These are phyloP conservation scores for Nakazawaea ernobii DNA, from an alignment of 805 yeast genomes.

Conservation along the genomic window DNA sequence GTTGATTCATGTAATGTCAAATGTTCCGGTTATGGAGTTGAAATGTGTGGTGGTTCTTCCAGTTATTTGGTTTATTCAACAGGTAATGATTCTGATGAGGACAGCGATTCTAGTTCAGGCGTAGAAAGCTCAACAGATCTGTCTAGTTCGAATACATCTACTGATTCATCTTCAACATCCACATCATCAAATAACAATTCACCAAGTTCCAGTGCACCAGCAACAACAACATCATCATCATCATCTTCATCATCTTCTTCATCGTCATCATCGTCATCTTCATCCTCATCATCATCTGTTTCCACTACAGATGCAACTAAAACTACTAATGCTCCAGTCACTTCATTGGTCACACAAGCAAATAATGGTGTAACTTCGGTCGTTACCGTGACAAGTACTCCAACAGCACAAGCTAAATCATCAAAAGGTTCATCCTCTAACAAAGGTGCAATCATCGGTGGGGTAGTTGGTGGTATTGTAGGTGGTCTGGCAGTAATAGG, in stretches of 20 bases:
- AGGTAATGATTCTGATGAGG: constrained; percentile 16
- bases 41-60: constrained; percentile 52
- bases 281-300: constrained; percentile 11
- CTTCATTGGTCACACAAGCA: constrained; percentile 15
- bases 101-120: not conserved
- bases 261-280: constrained; percentile 12
- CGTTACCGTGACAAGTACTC: constrained; percentile 16
- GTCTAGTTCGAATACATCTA: not conserved
- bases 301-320: constrained; percentile 9
- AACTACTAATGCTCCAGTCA: constrained; percentile 17
- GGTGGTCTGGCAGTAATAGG: constrained; percentile 22
- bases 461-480: constrained; percentile 29
- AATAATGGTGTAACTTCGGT: constrained; percentile 12
- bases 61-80: constrained; percentile 41
- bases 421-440: constrained; percentile 14
- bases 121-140: not conserved
- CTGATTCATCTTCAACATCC: constrained; percentile 14
- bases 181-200: constrained; percentile 13
- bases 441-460: constrained; percentile 30
- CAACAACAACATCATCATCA: constrained; percentile 13
- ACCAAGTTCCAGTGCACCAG: constrained; percentile 11
- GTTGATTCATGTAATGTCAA: constrained; percentile 32
- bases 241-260: constrained; percentile 15
- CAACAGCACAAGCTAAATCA: constrained; percentile 20
- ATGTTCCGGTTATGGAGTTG: constrained; percentile 59